Conservation (phyloP, 1,284 basidiomycete species). For the Pisolithus thermaeus region DNA sequence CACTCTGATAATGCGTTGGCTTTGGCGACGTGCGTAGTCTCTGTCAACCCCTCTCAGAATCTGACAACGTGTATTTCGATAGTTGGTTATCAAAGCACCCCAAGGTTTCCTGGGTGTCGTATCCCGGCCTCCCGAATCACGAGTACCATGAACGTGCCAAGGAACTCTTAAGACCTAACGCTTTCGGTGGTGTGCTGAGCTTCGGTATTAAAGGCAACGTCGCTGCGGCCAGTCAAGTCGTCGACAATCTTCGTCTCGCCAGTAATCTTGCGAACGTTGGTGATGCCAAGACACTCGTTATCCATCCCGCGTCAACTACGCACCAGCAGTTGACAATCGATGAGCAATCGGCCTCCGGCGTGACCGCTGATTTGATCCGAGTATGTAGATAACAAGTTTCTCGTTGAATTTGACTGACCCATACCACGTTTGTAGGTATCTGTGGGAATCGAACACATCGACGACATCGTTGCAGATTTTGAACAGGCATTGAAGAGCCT, state of each 20-base stretch:
- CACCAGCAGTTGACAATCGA: conserved; percentile 72
- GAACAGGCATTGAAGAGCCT: conserved; percentile 32
- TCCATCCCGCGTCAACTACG: conserved; percentile 81
- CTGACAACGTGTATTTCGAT: conserved; percentile 16
- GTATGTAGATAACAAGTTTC: conserved; percentile 35
- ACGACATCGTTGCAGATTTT: conserved; percentile 84
- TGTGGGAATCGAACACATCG: conserved; percentile 83
- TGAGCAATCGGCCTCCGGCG: conserved; percentile 68
- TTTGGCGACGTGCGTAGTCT: conserved; percentile 51
- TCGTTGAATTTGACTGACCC: conserved; percentile 22
- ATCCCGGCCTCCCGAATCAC: conserved; percentile 69
- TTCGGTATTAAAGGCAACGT: conserved; percentile 77
- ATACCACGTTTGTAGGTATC: conserved; percentile 37
- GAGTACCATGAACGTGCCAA: conserved; percentile 58
- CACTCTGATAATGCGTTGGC: conserved; percentile 74
- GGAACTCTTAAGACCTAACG: conserved; percentile 49
- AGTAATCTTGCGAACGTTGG: conserved; percentile 77
- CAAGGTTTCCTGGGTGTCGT: conserved; percentile 77
- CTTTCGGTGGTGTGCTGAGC: conserved; percentile 74
- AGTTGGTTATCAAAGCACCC: conserved; percentile 68
- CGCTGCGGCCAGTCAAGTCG: conserved; percentile 55
- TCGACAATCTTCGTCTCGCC: conserved; percentile 72
- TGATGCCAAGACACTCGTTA: conserved; percentile 78
- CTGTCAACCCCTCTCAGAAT: not conserved
- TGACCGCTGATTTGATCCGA: conserved; percentile 77